Conservation (phyloP, 2,329 filamentous ascomycete genomes). For the Capronia americana region DNA sequence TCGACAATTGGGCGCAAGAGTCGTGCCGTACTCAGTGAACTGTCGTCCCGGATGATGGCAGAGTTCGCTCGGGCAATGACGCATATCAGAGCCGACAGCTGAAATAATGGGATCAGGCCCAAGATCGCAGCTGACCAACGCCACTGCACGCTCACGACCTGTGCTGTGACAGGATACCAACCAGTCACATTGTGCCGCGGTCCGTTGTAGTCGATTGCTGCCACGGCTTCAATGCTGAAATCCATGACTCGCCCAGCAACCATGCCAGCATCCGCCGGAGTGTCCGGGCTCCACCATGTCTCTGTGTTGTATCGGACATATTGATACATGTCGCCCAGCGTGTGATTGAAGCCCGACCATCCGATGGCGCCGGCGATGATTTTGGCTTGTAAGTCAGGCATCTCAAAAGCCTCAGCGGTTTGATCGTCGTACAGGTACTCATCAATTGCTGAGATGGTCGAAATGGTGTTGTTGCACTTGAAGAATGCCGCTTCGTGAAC, state of each 20-base stretch:
- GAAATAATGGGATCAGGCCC: constrained; percentile 33
- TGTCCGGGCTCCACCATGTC: constrained; percentile 33
- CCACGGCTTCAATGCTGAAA: constrained; percentile 36
- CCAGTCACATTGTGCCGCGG: constrained; percentile 69
- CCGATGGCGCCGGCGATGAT: constrained; percentile 39
- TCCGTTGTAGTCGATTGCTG: constrained; percentile 38
- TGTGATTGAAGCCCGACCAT: constrained; percentile 36
- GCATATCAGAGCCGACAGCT: constrained; percentile 34
- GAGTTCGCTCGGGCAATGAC: constrained; percentile 38
- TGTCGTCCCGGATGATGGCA: constrained; percentile 38
- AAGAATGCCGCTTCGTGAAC: constrained; percentile 31
- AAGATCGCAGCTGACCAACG: constrained; percentile 35
- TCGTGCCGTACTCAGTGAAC: constrained; percentile 35
- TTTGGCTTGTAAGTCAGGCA: constrained; percentile 32
- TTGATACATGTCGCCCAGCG: constrained; percentile 25
- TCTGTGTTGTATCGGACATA: constrained; percentile 31
- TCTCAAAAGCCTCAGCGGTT: constrained; percentile 25
- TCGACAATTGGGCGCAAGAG: constrained; percentile 38
- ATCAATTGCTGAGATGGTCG: constrained; percentile 23
- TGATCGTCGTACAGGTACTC: constrained; percentile 24
- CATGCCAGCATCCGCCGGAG: constrained; percentile 12
- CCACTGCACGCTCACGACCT: constrained; percentile 84
- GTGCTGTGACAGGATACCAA: constrained; percentile 78
- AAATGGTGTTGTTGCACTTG: constrained; percentile 37
- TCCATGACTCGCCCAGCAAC: constrained; percentile 34